Conservation (phyloP, 768 basidiomycete genomes). For the Calvatia gigantea region DNA sequence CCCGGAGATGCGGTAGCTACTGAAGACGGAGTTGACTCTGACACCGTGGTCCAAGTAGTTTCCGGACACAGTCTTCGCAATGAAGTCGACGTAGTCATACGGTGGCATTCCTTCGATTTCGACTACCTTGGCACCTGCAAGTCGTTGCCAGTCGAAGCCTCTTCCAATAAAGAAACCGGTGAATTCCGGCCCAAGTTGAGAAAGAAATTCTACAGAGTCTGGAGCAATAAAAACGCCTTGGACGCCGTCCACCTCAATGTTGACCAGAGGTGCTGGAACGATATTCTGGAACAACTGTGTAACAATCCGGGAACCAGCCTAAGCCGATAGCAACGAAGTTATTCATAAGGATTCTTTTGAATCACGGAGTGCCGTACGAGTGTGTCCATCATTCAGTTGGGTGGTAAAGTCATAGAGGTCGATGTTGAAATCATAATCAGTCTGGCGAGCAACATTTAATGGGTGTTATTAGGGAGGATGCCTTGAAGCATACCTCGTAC, state of each 20-base stretch:
- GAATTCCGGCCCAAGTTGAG: slow-evolving; percentile 41
- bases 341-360: not conserved
- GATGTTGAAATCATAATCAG: slow-evolving; percentile 63
- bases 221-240: slow-evolving; percentile 51
- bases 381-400: slow-evolving; percentile 64
- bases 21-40: slow-evolving; percentile 60
- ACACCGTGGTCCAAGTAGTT: slow-evolving; percentile 64
- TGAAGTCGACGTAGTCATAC: slow-evolving; percentile 51
- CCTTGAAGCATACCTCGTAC: slow-evolving; percentile 34
- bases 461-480: too few species aligned
- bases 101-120: slow-evolving; percentile 50
- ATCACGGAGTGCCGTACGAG: slow-evolving; percentile 33
- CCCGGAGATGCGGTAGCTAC: slow-evolving; percentile 48
- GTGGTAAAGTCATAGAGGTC: slow-evolving; percentile 54
- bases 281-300: slow-evolving; percentile 51
- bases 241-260: slow-evolving; percentile 43
- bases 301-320: slow-evolving; percentile 60
- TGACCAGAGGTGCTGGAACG: slow-evolving; percentile 53
- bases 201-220: slow-evolving; percentile 49
- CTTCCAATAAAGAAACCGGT: slow-evolving; percentile 44
- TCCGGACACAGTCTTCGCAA: slow-evolving; percentile 57
- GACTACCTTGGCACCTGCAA: slow-evolving; percentile 57
- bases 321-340: not conserved
- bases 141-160: slow-evolving; percentile 54
- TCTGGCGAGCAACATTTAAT: too few species aligned